Base-by-base conservation (phyloP, 495 filamentous ascomycete species). In the Tetracladium setigerum region DNA sequence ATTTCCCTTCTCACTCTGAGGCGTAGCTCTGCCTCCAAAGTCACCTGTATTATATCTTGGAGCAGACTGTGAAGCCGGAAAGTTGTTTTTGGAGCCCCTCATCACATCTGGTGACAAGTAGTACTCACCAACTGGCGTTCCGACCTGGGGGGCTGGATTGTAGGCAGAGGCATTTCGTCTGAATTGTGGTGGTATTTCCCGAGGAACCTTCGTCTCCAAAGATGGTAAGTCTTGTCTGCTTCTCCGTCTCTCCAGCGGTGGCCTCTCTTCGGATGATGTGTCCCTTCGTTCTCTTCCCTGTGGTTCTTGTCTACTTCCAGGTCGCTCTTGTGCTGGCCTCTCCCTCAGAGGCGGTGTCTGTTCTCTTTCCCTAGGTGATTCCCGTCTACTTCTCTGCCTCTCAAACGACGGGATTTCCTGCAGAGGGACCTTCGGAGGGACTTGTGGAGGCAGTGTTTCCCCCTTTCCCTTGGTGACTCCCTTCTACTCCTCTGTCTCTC, bases 191-290 rank as follows among this genome's bases (percentile, higher is more conserved):
- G 54, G 50, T 15, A 55, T 44, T 24, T 60, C 57, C 44, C 50
- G 33, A 12, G 50, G 48, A 8, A 60, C 41, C 30, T 60, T 60
- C 11, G 57, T 60, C 38, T 60, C 38, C 7, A 60, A 46, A 12
- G 47, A 30, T 19, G 57, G 57, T 18, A 60, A 42, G 37, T 60
- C 57, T 19, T 56, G 53, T 45, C 57, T 51, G 33, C 57, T 60
- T 22, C 47, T 41, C 30, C 47, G 39, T 44, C 50, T 40, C 19
- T 54, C 36, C 7, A 53, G 19, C 3, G 56, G 56, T 6, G 17
- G 55, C 44, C 7, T 55, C 44, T 27, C 22, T 27, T 27, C 22
- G 3, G 22, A 7, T 7, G 7, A 7, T 27, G 22, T 27, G 3
- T 38, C 32, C 42, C 30, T 30, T 41, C 13, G 18, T n/a, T 38